Evolutionary conservation across 306 rosid genomes (phyloP).

Genomic region (Cucumis sativus): Cucumber_9930_V3 NC_026656.2:13355001-13355500

Average conservation of each 20-base stretch:
- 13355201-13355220: not conserved
- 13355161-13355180: not conserved
- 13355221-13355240: not conserved
- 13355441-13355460: not conserved
- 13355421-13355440: not conserved
- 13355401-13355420: not conserved
- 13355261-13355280: not conserved
- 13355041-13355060: conserved; percentile 98
- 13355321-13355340: not conserved
- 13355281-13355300: not conserved
- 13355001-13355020: conserved; percentile 66
- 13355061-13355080: conserved; percentile 44
- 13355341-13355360: not conserved
- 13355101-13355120: not conserved
- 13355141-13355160: not conserved
- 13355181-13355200: not conserved
- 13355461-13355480: not conserved
- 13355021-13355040: conserved; percentile 97
- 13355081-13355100: not conserved
- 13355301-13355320: not conserved
- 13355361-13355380: not conserved
- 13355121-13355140: not conserved
- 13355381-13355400: not conserved
- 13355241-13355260: not conserved
- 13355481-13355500: not conserved